Percentiles rank a stretch among this genome's conserved stretches.
phyloP scores from a whole-genome alignment of 768 basidiomycete species.

The Suillus luteus region DNA sequence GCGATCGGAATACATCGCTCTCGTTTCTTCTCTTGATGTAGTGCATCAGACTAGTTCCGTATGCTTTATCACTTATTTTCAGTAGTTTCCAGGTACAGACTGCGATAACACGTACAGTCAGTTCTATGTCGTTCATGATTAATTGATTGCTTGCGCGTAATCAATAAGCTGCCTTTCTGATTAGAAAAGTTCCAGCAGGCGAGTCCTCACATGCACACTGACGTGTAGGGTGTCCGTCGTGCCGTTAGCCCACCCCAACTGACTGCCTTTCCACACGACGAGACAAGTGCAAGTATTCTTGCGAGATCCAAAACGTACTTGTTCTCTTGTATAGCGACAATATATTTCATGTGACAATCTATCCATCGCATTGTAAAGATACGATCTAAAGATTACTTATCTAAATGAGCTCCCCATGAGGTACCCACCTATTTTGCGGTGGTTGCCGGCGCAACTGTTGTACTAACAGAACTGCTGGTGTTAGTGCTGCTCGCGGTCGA shows the following conservation, averaged over 20 bases:
- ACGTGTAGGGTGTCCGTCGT: not conserved
- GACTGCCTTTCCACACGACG: not conserved
- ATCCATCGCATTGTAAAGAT: not conserved
- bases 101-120: not conserved
- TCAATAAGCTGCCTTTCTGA: not conserved
- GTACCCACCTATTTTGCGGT: not conserved
- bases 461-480: conserved; percentile 21
- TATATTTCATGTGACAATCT: not conserved
- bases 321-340: not conserved
- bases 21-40: not conserved
- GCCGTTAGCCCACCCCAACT: not conserved
- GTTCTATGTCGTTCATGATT: not conserved
- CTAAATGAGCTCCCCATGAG: not conserved
- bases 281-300: not conserved
- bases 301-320: not conserved
- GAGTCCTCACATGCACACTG: not conserved
- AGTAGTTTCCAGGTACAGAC: not conserved
- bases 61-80: too few species aligned
- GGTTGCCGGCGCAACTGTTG: not conserved
- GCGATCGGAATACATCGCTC: not conserved
- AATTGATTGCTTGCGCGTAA: not conserved
- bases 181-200: not conserved
- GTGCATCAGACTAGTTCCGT: not conserved
- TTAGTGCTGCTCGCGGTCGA: conserved; percentile 4
- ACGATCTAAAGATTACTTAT: not conserved